Percentiles rank a stretch among this genome's conserved stretches.
These are phyloP conservation scores for Cryptococcus deneoformans DNA, from an alignment of 1,284 basidiomycete species.

Conservation along the genomic window DNA sequence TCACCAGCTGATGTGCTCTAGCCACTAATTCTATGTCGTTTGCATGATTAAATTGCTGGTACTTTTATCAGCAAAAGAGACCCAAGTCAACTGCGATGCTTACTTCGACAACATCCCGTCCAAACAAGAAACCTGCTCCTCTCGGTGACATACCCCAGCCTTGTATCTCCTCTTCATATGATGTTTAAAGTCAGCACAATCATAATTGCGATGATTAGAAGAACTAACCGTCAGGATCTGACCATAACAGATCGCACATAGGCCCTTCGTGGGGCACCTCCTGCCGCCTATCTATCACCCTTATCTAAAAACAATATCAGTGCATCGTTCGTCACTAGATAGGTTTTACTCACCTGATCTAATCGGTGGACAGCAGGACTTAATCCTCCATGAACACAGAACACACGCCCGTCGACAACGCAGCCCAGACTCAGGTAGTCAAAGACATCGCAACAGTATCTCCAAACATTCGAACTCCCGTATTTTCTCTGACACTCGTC, in stretches of 20 bases:
- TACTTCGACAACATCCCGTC: conserved; percentile 79
- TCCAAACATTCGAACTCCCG: conserved; percentile 92
- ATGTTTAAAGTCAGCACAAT: background rate
- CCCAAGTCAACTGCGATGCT: conserved; percentile 1
- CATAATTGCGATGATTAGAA: too few relatives aligned
- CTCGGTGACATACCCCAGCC: conserved; percentile 97
- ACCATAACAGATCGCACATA: conserved; percentile 99
- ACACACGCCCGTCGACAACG: conserved; percentile 91
- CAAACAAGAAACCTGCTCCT: conserved; percentile 94
- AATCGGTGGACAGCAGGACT: conserved; percentile 79
- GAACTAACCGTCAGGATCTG: conserved; percentile 85
- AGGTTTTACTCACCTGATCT: conserved; percentile 66
- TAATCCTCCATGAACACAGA: conserved; percentile 89
- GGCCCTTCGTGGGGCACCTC: conserved; percentile 99
- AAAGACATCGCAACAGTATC: conserved; percentile 98
- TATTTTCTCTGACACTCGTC: conserved; percentile 98
- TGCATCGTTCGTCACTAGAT: conserved; percentile 11
- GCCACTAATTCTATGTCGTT: conserved; percentile 96
- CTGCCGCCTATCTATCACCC: conserved; percentile 92
- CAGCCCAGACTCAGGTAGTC: conserved; percentile 94
- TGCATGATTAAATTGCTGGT: conserved; percentile 70
- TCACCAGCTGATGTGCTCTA: conserved; percentile 94
- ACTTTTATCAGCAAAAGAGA: too few relatives aligned
- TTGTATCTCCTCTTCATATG: conserved; percentile 61
- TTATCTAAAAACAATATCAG: conserved; percentile 61